Evolutionary conservation across 148 eudicot species (phyloP), one percentile per base, ranked within the genome.

Genomic region (Rhododendron griersonianum): DNA sequence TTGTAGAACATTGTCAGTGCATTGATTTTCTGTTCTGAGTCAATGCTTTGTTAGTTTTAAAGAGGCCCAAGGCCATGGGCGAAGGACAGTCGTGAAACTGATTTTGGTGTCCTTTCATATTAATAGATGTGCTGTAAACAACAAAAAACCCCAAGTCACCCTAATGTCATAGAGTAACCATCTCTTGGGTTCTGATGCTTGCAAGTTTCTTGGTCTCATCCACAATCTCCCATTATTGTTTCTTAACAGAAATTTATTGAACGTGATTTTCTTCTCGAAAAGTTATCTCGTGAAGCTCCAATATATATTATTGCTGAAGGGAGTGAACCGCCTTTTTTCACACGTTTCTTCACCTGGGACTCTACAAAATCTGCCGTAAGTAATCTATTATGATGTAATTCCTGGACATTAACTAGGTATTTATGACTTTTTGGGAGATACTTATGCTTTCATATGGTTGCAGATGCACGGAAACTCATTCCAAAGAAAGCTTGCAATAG

Each of bases 381-480:
- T 90, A 78, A 78, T 83, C 73, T 59, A 51, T 10, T 39, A 48
- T 48, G 37, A 74, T 84, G 74, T 47, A 74, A 23, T 25, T 76
- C 25, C 48, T 53, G 69, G 71, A 84, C 77, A 30, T 55, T 55
- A 57, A 53, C n/a, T 75, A 21, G 69, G 35, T 51, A 84, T 69
- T 69, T 3, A 21, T 35, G 18, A 37, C n/a, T 55, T 23, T 39
- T 10, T 39, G 41, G 51, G 80, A 4, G 39, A 76, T 76, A 23
- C 69, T 82, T 85, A 65, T 81, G 15, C 74, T 80, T 84, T 25
- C 81, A 30, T 79, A 41, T 89, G 67, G 61, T 78, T 86, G 53
- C 93, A 97, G 99, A 93, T 95, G 90, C 98, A 93, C 90, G 99
- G 99, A 86, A 95, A 94, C 89, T 97, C 99, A 45, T 97, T 94